phyloP scores from a whole-genome alignment of 306 rosid species.

The Cyamopsis tetragonoloba region DNA sequence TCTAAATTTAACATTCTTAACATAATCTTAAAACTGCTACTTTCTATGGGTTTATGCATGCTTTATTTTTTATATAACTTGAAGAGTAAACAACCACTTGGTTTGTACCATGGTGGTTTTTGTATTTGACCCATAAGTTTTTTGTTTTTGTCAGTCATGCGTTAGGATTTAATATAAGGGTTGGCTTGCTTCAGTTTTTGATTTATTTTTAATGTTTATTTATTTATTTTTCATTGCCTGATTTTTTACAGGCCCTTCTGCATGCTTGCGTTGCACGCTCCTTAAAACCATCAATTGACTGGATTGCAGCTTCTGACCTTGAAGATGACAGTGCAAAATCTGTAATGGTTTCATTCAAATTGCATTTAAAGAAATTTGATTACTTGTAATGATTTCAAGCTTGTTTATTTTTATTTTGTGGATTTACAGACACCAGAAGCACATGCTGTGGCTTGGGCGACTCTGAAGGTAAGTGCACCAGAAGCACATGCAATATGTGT shows the following conservation, averaged over 20 bases:
- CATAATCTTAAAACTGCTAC: neutral
- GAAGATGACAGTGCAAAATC: conserved; percentile 81
- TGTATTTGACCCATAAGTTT: neutral
- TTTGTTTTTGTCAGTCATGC: conserved; percentile 7
- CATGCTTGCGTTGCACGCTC: conserved; percentile 92
- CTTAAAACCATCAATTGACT: conserved; percentile 81
- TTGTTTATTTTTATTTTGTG: conserved; percentile 21
- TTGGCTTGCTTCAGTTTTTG: neutral
- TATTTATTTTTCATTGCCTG: conserved; percentile 14
- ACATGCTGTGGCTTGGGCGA: conserved; percentile 86
- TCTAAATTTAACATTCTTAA: conserved; percentile 5
- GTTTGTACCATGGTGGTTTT: conserved; percentile 5
- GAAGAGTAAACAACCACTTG: neutral
- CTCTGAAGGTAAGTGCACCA: conserved; percentile 71
- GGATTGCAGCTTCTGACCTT: conserved; percentile 99
- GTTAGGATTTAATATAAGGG: neutral
- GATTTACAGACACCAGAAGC: conserved; percentile 77
- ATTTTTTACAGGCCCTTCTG: conserved; percentile 80
- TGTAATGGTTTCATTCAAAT: conserved; percentile 43
- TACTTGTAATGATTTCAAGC: neutral
- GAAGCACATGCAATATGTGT: conserved; percentile 48
- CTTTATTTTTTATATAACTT: conserved; percentile 1
- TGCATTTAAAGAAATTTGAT: conserved; percentile 22
- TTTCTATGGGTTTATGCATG: conserved; percentile 3
- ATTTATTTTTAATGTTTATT: neutral